Evolutionary conservation across 2,329 filamentous ascomycete genomes (phyloP).

Genomic region (Alternaria burnsii): DNA sequence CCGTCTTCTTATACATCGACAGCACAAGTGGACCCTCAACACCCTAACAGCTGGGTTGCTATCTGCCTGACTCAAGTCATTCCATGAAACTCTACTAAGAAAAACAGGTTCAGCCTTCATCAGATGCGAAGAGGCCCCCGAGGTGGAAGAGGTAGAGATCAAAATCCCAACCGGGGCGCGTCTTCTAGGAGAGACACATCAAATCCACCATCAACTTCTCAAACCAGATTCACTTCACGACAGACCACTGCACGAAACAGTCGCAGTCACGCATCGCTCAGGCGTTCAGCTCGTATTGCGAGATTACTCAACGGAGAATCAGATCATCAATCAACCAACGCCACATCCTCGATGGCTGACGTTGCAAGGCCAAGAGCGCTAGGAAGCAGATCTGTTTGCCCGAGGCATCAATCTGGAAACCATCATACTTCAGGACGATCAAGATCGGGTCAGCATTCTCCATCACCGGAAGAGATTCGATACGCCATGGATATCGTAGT

Average conservation of each 20-base stretch:
- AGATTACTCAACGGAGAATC: constrained; percentile 40
- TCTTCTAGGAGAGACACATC: constrained; percentile 39
- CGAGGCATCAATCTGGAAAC: constrained; percentile 38
- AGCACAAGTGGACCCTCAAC: constrained; percentile 16
- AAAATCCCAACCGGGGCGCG: constrained; percentile 36
- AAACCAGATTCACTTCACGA: constrained; percentile 23
- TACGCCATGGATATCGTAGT: constrained; percentile 52
- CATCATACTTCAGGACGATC: constrained; percentile 33
- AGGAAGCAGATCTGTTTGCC: constrained; percentile 43
- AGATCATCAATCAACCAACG: constrained; percentile 22
- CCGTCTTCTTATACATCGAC: constrained; percentile 4
- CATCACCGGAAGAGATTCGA: constrained; percentile 41
- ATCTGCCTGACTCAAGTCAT: constrained; percentile 25
- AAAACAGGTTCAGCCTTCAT: constrained; percentile 41
- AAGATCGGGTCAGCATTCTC: constrained; percentile 34
- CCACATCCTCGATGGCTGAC: constrained; percentile 46
- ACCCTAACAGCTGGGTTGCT: constrained; percentile 37
- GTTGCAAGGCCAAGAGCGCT: constrained; percentile 48
- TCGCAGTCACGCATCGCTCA: constrained; percentile 34
- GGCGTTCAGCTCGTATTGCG: constrained; percentile 47
- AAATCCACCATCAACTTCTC: constrained; percentile 24
- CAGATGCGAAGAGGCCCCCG: constrained; percentile 50
- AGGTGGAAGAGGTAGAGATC: constrained; percentile 48
- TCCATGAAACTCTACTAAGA: constrained; percentile 40
- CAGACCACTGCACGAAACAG: constrained; percentile 24